These are phyloP conservation scores for Fagopyrum esculentum DNA, from an alignment of 148 eudicot species.

Conservation along the genomic window DNA sequence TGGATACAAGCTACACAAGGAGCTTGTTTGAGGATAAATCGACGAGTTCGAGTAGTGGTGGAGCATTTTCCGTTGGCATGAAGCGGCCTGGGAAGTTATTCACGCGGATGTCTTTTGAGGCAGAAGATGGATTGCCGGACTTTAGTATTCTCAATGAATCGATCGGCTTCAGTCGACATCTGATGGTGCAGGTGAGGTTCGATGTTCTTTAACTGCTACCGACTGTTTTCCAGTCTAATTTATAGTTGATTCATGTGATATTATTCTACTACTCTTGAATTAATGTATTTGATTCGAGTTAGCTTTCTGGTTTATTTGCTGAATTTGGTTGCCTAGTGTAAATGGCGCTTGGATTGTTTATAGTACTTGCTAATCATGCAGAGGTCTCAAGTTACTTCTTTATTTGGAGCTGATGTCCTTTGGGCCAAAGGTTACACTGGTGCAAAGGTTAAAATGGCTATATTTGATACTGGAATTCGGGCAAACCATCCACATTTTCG, in stretches of 20 bases:
- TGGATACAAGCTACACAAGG: slow-evolving; percentile 57
- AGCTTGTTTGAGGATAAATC: slow-evolving; percentile 42
- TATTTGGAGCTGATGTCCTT: slow-evolving; percentile 78
- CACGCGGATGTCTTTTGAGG: slow-evolving; percentile 74
- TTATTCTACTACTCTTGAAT: background rate
- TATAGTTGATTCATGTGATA: background rate
- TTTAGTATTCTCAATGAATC: slow-evolving; percentile 23
- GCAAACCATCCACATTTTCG: slow-evolving; percentile 93
- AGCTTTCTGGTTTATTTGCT: background rate
- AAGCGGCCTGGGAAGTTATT: slow-evolving; percentile 90
- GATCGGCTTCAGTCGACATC: slow-evolving; percentile 51
- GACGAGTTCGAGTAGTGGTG: slow-evolving; percentile 20
- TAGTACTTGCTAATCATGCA: slow-evolving; percentile 28
- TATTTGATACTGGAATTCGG: slow-evolving; percentile 97
- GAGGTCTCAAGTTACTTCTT: slow-evolving; percentile 94
- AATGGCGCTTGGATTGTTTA: background rate
- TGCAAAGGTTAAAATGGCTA: slow-evolving; percentile 92
- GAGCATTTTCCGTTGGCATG: slow-evolving; percentile 54
- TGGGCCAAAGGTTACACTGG: slow-evolving; percentile 96
- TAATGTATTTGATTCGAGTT: background rate
- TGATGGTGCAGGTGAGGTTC: slow-evolving; percentile 48
- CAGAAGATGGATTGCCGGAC: slow-evolving; percentile 22
- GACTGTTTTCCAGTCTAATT: background rate
- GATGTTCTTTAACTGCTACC: background rate
- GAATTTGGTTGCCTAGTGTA: background rate